phyloP scores from a whole-genome alignment of 352 stramenopile genomes.

The Globisporangium paddicum region DNA sequence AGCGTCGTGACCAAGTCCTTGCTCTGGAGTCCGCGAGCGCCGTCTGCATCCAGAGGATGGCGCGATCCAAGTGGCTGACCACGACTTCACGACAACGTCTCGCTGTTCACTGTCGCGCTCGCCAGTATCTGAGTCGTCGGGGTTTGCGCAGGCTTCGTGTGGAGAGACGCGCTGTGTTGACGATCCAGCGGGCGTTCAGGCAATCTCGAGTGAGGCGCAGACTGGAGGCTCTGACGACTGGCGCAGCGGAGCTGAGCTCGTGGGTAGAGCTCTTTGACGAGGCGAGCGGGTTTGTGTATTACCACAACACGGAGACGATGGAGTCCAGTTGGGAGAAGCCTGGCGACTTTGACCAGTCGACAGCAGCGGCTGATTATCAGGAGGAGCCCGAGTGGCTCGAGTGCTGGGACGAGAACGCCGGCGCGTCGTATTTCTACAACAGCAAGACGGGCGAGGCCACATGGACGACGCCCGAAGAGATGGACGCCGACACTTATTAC shows the following conservation, averaged over 20 bases:
- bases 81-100: conserved; percentile 8
- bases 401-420: conserved; percentile 70
- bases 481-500: neutral
- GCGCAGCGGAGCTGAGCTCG: conserved; percentile 11
- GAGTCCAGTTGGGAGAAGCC: conserved; percentile 45
- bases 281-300: conserved; percentile 58
- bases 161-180: conserved; percentile 26
- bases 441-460: conserved; percentile 55
- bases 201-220: conserved; percentile 32
- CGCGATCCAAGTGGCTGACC: conserved; percentile 21
- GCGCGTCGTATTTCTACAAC: conserved; percentile 68
- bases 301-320: conserved; percentile 50
- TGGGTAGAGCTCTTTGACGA: conserved; percentile 80
- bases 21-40: conserved; percentile 24
- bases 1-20: conserved; percentile 2
- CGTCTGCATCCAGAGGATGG: conserved; percentile 33
- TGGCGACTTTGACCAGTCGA: neutral
- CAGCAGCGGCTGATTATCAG: neutral
- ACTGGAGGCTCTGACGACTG: conserved; percentile 32
- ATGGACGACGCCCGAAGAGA: conserved; percentile 46
- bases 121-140: conserved; percentile 33
- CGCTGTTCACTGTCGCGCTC: conserved; percentile 29
- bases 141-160: conserved; percentile 15
- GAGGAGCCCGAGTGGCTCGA: conserved; percentile 50
- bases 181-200: conserved; percentile 56